Evolutionary conservation across 192 early-diverging fungal species (phyloP).

Genomic region (Backusella circina): DNA sequence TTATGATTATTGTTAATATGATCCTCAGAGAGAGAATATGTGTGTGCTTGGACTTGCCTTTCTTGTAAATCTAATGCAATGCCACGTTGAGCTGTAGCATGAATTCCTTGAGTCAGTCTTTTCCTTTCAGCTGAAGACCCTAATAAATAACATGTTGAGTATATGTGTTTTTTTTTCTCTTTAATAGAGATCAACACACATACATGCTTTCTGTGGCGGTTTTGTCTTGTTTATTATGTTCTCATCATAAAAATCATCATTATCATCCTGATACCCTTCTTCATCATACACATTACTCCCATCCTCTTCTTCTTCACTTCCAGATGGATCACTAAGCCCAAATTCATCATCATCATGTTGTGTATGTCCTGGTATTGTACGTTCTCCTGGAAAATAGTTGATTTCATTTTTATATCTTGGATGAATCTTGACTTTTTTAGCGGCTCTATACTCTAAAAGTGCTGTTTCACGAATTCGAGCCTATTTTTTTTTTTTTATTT

Average conservation of each 20-base stretch:
- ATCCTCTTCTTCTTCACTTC: not conserved
- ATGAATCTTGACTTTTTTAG: not conserved
- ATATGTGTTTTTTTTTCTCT: no score
- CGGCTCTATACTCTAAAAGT: not conserved
- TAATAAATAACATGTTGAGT: no score
- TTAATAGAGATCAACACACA: not conserved
- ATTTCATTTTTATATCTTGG: not conserved
- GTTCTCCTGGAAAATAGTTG: not conserved
- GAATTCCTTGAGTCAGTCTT: constrained; percentile 10
- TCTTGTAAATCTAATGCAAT: constrained; percentile 13
- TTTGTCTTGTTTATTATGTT: not conserved
- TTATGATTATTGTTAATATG: no score
- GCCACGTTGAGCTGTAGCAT: constrained; percentile 9
- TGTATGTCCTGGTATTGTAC: not conserved
- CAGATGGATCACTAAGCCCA: not conserved
- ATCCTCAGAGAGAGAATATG: no score
- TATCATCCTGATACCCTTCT: not conserved
- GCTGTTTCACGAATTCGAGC: not conserved
- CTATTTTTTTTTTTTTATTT: not conserved
- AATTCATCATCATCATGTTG: not conserved
- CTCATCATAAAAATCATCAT: no score
- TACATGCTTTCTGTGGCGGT: constrained; percentile 4
- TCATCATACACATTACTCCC: not conserved
- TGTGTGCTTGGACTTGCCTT: not conserved
- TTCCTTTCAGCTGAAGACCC: constrained; percentile 13